Conservation (phyloP, 2,329 filamentous ascomycete genomes). For the Claviceps humidiphila region DNA sequence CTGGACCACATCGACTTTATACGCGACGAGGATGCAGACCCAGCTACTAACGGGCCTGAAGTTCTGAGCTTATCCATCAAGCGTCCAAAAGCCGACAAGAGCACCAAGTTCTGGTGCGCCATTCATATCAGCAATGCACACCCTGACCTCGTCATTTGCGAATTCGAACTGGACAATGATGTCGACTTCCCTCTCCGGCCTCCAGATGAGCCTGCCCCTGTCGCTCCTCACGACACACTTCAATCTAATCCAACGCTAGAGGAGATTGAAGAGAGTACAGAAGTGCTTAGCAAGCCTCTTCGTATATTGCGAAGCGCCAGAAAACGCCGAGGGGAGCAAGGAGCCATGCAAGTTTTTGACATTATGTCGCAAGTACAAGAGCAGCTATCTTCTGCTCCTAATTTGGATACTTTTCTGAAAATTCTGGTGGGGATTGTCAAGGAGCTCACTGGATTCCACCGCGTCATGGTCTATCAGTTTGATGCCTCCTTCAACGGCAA, state of each 20-base stretch:
- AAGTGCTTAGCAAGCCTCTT: slow-evolving; percentile 63
- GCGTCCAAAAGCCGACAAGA: slow-evolving; percentile 36
- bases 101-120: slow-evolving; percentile 72
- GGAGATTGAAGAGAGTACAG: slow-evolving; percentile 63
- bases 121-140: slow-evolving; percentile 62
- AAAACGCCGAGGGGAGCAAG: slow-evolving; percentile 63
- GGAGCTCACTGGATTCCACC: slow-evolving; percentile 80
- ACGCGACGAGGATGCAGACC: slow-evolving; percentile 66
- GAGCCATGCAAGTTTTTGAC: slow-evolving; percentile 81
- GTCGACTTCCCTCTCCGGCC: slow-evolving; percentile 53
- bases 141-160: slow-evolving; percentile 64
- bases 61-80: slow-evolving; percentile 69
- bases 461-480: slow-evolving; percentile 89
- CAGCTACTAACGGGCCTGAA: slow-evolving; percentile 64
- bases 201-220: slow-evolving; percentile 42
- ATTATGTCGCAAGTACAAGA: slow-evolving; percentile 89
- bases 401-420: slow-evolving; percentile 62
- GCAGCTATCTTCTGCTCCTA: slow-evolving; percentile 60
- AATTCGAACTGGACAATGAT: slow-evolving; percentile 80
- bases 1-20: slow-evolving; percentile 83
- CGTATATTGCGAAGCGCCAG: slow-evolving; percentile 62
- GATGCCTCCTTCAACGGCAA: slow-evolving; percentile 71
- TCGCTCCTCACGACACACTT: slow-evolving; percentile 60
- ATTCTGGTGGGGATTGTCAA: slow-evolving; percentile 76
- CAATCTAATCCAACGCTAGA: slow-evolving; percentile 58